Percentiles rank a stretch among this genome's conserved stretches.
Conservation (phyloP, 2,329 filamentous ascomycete genomes). For the Talaromyces funiculosus region DNA sequence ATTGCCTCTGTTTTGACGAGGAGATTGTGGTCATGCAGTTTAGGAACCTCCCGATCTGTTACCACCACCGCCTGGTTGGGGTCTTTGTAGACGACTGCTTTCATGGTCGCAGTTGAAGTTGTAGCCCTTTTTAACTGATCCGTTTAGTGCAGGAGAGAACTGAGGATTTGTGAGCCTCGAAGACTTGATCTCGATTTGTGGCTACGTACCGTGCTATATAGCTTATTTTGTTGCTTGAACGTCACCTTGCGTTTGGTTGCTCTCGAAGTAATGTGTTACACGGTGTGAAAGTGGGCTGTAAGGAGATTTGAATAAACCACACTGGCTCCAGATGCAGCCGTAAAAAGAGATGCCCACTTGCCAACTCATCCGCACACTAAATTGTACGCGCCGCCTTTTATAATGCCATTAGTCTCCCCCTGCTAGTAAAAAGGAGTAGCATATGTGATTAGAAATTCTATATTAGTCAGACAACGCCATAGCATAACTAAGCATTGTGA, state of each 20-base stretch:
- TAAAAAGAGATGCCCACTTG: neutral
- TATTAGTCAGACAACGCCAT: neutral
- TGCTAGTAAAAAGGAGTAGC: neutral
- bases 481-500: neutral
- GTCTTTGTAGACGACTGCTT: slow-evolving; percentile 11
- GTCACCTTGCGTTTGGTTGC: neutral
- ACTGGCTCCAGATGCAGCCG: neutral
- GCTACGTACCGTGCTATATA: neutral
- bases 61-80: slow-evolving; percentile 10
- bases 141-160: neutral
- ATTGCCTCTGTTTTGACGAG: slow-evolving; percentile 45
- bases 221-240: neutral
- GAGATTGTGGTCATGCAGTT: slow-evolving; percentile 8
- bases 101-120: neutral
- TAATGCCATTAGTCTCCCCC: neutral
- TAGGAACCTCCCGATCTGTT: slow-evolving; percentile 7
- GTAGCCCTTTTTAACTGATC: neutral
- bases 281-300: neutral
- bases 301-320: neutral
- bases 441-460: too few species aligned
- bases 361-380: neutral
- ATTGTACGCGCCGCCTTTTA: neutral
- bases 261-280: neutral
- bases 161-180: neutral
- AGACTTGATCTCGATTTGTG: neutral